Conservation (phyloP, 495 filamentous ascomycete species). For the Penicillium lagena region DNA sequence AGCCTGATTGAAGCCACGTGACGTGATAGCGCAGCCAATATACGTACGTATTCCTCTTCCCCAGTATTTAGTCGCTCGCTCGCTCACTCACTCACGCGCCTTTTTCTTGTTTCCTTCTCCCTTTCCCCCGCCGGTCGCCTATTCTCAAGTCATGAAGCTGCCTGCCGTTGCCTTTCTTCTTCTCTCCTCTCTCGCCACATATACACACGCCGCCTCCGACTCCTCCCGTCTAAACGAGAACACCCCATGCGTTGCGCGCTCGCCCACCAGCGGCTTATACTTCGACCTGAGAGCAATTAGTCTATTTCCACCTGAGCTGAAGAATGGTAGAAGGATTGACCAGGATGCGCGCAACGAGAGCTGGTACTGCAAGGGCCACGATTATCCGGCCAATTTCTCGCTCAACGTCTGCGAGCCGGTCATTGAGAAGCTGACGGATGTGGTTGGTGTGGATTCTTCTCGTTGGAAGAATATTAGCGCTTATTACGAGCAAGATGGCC, state of each 20-base stretch:
- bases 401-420: constrained; percentile 90
- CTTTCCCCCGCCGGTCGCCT: too few species aligned
- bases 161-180: too few species aligned
- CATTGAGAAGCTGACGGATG: constrained; percentile 65
- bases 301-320: constrained; percentile 42
- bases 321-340: constrained; percentile 50
- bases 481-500: constrained; percentile 69
- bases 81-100: too few species aligned
- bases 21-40: too few species aligned
- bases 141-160: too few species aligned
- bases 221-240: constrained; percentile 21
- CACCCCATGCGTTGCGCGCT: constrained; percentile 71
- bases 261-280: constrained; percentile 67
- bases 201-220: constrained; percentile 13
- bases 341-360: constrained; percentile 60
- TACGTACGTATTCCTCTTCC: too few species aligned
- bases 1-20: too few species aligned
- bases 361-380: constrained; percentile 78
- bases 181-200: too few species aligned
- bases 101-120: too few species aligned
- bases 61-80: too few species aligned
- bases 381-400: constrained; percentile 87
- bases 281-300: constrained; percentile 82
- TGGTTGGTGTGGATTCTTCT: constrained; percentile 58
- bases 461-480: constrained; percentile 81